phyloP scores from a whole-genome alignment of 352 stramenopile species.

The Globisporangium viniferum region DNA sequence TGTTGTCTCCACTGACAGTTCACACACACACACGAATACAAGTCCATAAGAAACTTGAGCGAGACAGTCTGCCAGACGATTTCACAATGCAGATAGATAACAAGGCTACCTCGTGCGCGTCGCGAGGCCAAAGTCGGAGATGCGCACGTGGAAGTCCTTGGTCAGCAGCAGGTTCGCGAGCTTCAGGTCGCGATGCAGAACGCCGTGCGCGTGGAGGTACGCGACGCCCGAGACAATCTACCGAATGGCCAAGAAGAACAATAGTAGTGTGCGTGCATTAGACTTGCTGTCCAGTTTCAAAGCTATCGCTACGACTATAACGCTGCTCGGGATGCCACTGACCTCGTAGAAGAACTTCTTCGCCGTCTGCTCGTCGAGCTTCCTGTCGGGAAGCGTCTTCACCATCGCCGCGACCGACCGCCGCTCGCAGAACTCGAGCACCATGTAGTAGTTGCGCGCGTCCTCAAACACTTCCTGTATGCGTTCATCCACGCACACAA shows the following conservation, averaged over 20 bases:
- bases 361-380: constrained; percentile 38
- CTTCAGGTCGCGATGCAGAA: constrained; percentile 99
- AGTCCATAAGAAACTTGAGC: no score
- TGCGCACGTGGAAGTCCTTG: constrained; percentile 99
- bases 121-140: constrained; percentile 99
- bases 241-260: background rate
- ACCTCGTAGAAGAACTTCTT: constrained; percentile 61
- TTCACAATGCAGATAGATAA: background rate
- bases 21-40: constrained; percentile 3
- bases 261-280: background rate
- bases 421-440: constrained; percentile 57
- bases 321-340: background rate
- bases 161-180: constrained; percentile 97
- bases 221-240: constrained; percentile 97
- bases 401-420: constrained; percentile 48
- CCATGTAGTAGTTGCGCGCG: constrained; percentile 72
- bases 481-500: background rate
- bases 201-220: constrained; percentile 99
- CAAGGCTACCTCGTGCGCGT: constrained; percentile 57
- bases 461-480: constrained; percentile 64
- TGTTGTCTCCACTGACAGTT: constrained; percentile 38
- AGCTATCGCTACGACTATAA: constrained; percentile 26
- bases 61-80: background rate
- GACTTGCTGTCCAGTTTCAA: background rate
- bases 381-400: constrained; percentile 28